Evolutionary conservation across 2,329 filamentous ascomycete genomes (phyloP).

Genomic region (Penicillium sp.): DNA sequence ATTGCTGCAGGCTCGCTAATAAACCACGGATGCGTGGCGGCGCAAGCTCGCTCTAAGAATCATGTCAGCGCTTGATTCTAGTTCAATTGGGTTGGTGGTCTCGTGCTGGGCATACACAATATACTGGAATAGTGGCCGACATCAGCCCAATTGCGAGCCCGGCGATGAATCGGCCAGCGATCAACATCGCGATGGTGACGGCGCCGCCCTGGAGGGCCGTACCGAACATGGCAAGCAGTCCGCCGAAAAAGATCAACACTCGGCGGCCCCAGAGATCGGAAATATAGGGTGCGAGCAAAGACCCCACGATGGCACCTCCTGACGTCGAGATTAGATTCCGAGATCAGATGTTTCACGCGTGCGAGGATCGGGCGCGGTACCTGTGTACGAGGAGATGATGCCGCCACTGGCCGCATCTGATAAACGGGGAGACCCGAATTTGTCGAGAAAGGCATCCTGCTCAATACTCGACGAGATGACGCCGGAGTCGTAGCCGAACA

Average conservation of each 20-base stretch:
- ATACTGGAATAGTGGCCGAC: constrained; percentile 49
- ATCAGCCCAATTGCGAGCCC: constrained; percentile 51
- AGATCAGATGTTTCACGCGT: neutral
- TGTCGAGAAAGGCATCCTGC: constrained; percentile 32
- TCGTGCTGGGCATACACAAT: constrained; percentile 34
- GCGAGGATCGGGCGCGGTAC: constrained; percentile 11
- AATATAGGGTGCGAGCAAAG: constrained; percentile 32
- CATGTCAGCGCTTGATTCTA: neutral
- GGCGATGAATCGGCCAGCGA: constrained; percentile 51
- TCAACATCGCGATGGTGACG: constrained; percentile 44
- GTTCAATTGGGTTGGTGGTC: neutral
- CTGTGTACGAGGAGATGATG: constrained; percentile 43
- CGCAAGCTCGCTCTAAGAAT: constrained; percentile 38
- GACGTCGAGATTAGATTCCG: constrained; percentile 11
- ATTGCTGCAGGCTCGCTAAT: constrained; percentile 45
- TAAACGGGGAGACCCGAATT: constrained; percentile 28
- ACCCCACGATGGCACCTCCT: constrained; percentile 42
- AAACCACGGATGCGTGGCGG: constrained; percentile 40
- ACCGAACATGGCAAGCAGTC: constrained; percentile 33
- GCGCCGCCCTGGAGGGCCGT: constrained; percentile 39
- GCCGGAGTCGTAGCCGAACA: constrained; percentile 50
- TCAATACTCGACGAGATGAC: constrained; percentile 40
- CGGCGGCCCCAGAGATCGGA: constrained; percentile 36
- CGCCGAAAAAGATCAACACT: constrained; percentile 35
- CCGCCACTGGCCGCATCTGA: constrained; percentile 37